Base-by-base conservation (phyloP, 345 rosid species). In the Gossypium stocksii region DNA sequence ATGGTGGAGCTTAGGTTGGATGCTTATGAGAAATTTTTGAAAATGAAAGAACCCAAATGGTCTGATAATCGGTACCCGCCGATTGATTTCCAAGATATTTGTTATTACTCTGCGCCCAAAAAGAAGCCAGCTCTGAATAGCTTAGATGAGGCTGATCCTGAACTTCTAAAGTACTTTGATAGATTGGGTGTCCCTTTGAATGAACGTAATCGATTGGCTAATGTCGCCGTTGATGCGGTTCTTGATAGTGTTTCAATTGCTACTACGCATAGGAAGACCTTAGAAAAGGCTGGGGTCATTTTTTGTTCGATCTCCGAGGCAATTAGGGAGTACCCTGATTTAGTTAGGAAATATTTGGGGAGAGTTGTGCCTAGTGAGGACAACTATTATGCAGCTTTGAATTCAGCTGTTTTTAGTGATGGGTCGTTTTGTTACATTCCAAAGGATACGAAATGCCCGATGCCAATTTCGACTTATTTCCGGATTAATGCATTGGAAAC, bases 261-360 rank as follows among this genome's bases (percentile, higher is more conserved):
- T 2, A 94, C 98, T 1, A 92, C 98, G 0, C 97, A 94, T 77
- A 78, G 95, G 83, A 78, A 92, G 87, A 89, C 88, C 13, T 54
- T 91, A 34, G 87, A 78, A 80, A 86, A 92, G 80, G 77, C 93
- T 0, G 98, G 97, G 61, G 95, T 94, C 29, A 94, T 94, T 29
- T 94, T 94, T 71, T 94, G 97, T 76, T 89, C 97, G 0, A 90
- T 94, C n/a, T 90, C 97, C 0, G 97, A 94, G 81, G 97, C 98
- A 0, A 85, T 92, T 72, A 86, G 81, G 79, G 89, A 87, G 74
- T 83, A 89, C 53, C 97, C 97, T 0, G 97, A 92, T 84, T 79
- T 94, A 71, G 88, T 94, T 58, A 85, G 83, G 87, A 87, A 88
- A 86, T 91, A 87, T 81, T 66, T 91, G 64, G 98, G 98, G 61